Evolutionary conservation across 495 filamentous ascomycete species (phyloP), one percentile per base, ranked within the genome.

Genomic region (Trichoderma parareesei): DNA sequence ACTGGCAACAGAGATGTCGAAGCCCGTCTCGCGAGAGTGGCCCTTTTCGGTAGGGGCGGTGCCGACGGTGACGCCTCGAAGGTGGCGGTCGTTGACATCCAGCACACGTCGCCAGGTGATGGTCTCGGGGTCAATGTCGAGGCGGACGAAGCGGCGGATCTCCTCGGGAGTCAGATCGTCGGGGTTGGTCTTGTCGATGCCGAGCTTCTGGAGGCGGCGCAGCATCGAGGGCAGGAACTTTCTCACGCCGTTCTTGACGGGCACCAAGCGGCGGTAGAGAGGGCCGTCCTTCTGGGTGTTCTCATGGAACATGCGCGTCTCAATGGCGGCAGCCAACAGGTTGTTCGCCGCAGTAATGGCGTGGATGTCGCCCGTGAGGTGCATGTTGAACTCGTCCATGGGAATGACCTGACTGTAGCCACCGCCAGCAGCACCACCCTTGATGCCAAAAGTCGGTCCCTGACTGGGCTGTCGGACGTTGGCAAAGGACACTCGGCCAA

Each of bases 311-410:
- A 98, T 97, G 66, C 94, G 87, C 7, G 94, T 98, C 70, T 98
- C 94, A 69, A 98, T 96, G 13, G 94, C 94, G 49, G 94, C 94
- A 64, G 94, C 94, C n/a, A 98, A 88, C 48, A 98, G 82, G 77
- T 98, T 98, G 81, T 98, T 98, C 5, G 94, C 94, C 10, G 94
- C 94, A 43, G 92, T 91, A 71, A 98, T 93, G 48, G 94, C 94
- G 73, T 98, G 94, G 67, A 98, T 98, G 73, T 98, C 94, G 69
- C 94, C 94, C 49, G 94, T 98, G 73, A 98, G 78, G 73, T 98
- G 94, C 67, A 98, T 81, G 73, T 98, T 98, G 82, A 98, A 98
- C 74, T 98, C 94, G 68, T 98, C 94, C 94, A 98, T 98, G 62
- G 94, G 94, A 69, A 98, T 98, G 71, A 98, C 94, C 76, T 98